Conservation (phyloP, 345 rosid genomes). For the Brassica carinata region DNA sequence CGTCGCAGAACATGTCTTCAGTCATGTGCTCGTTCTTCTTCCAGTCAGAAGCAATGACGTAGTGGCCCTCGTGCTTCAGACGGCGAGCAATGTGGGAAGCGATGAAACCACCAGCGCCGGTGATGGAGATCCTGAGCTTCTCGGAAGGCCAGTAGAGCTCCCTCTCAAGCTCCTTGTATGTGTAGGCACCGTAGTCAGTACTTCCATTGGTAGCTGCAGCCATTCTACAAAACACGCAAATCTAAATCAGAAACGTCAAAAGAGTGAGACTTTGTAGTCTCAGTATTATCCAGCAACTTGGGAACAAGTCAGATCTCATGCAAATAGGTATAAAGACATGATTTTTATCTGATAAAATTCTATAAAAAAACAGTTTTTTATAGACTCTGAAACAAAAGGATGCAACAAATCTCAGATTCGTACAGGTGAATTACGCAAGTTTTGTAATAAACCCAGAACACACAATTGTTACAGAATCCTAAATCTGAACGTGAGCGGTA, state of each 20-base stretch:
- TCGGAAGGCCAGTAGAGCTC: slow-evolving; percentile 94
- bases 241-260: not conserved
- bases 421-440: not conserved
- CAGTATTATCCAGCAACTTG: not conserved
- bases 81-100: slow-evolving; percentile 99
- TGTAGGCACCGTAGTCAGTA: slow-evolving; percentile 69
- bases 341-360: not conserved
- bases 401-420: not conserved
- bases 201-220: slow-evolving; percentile 70
- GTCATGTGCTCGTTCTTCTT: slow-evolving; percentile 99
- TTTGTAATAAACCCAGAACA: not conserved
- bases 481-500: not conserved
- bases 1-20: slow-evolving; percentile 96
- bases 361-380: not conserved
- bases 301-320: slow-evolving; percentile 28
- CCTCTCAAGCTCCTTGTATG: slow-evolving; percentile 78
- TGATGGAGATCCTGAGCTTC: slow-evolving; percentile 78
- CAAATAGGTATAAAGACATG: not conserved
- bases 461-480: not conserved
- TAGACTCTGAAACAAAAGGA: not conserved
- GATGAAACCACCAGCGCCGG: slow-evolving; percentile 96
- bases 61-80: slow-evolving; percentile 92
- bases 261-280: not conserved
- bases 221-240: slow-evolving; percentile 53
- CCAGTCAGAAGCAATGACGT: slow-evolving; percentile 97